Base-by-base conservation (phyloP, 1,139 yeast genomes). In the Magnusiomyces ingens region DNA sequence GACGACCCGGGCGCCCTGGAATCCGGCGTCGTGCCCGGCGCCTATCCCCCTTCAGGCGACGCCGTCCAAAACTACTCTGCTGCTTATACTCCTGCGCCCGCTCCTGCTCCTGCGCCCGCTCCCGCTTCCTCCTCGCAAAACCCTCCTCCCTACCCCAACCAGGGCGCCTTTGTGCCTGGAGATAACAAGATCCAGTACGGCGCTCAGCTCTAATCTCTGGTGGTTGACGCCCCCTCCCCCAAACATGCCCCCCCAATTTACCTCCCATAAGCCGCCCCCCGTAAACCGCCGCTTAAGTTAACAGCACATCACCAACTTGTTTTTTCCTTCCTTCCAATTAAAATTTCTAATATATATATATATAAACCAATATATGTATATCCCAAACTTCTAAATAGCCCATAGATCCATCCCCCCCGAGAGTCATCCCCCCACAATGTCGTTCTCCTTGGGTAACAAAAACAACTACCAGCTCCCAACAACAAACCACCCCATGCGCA, bases 181-280 rank as follows among this genome's bases (percentile, higher is more conserved):
- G 65, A 61, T 46, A 59, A 63, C 55, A 63, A 63, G 53, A 56
- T 63, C 51, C 67, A 63, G 52, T 61, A 58, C 54, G 56, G 56
- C 10, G 29, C 54, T 12, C 51, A 53, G 46, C 50, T 52, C 36
- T 52, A 45, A 43, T 13, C 11, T 5, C 10, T 36, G 4, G 40
- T 36, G 4, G 17, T 36, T 36, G 40, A 26, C 32, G 4, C 8
- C 40, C 40, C n/a, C 4, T 36, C 4, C 4, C 11, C 4, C 4
- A 5, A 5, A 36, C 17, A 36, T 36, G 8, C 8, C 32, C 32
- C 32, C 32, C 4, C 32, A 26, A 26, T 26, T 26, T 26, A 26
- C 4, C 32, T 26, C 32, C 32, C 32, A 26, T 8, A 26, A 26
- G 8, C 8, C 8, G 8, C 32, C 32, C 4, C 32, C 32, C 8